Evolutionary conservation across 176 grass and related monocot species (phyloP), one percentile per base, ranked within the genome.

Genomic region (Zea luxurians): DNA sequence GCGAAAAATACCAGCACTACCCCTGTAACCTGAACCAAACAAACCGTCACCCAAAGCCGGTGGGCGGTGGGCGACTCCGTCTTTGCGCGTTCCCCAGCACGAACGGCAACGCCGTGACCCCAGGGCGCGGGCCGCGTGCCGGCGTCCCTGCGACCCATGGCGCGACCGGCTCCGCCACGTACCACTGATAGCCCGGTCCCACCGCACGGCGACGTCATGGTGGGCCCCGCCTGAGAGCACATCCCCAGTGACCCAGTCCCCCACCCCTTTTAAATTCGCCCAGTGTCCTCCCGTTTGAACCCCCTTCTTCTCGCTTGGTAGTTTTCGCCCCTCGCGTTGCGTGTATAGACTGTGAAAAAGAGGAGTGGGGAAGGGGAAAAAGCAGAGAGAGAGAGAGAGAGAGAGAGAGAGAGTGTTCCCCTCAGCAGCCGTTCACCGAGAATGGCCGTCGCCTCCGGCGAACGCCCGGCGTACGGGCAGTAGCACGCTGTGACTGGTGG

Each of bases 91-190:
- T 37, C 61, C 86, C 86, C 20, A 1, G 37, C 10, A 42, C 77
- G 37, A 57, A 64, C 59, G 58, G 82, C 77, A 72, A 17, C 77
- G 77, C 34, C 71, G 82, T 65, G 76, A 70, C 9, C 48, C 68
- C 83, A 72, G 60, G 68, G 75, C 71, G 77, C 48, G n/a, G 35
- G 65, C 68, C 82, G 77, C 87, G 77, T 81, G 82, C 73, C 87
- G 10, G n/a, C 55, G 67, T 66, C 48, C 41, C 46, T 66, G 57
- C 71, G 43, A 76, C 64, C 64, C 69, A 49, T 71, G 77, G 71
- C 65, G 27, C 77, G 48, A 67, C 55, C 42, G 17, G n/a, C 82
- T 52, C 77, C 72, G 82, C 82, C 87, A 80, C 82, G 82, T 80
- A 66, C 82, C 6, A 5, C 75, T 75, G 75, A 1, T 8, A 7